Conservation (phyloP, 768 basidiomycete species). For the Mrakia blollopis region DNA sequence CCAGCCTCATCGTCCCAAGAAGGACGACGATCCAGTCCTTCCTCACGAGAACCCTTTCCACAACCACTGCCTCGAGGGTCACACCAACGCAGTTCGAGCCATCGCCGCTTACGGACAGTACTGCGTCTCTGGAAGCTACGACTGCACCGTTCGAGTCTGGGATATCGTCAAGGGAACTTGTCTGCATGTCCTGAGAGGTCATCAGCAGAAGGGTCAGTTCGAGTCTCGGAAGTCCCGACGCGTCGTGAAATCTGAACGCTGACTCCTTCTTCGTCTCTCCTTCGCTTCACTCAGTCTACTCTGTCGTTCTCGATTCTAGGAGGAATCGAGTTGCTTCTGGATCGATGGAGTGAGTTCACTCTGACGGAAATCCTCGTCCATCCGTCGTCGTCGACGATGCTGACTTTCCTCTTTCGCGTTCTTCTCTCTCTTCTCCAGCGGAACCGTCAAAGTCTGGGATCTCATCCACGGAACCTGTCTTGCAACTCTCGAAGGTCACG, state of each 20-base stretch:
- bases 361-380: no score
- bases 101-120: slow-evolving; percentile 85
- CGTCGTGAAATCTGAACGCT: neutral
- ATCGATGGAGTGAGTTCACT: slow-evolving; percentile 66
- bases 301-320: slow-evolving; percentile 79
- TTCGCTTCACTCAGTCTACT: slow-evolving; percentile 63
- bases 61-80: slow-evolving; percentile 73
- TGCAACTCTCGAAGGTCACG: slow-evolving; percentile 80
- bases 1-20: neutral
- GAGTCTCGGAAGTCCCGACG: neutral
- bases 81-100: slow-evolving; percentile 85
- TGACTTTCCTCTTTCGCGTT: neutral
- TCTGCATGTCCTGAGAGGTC: slow-evolving; percentile 74
- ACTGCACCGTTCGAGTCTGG: slow-evolving; percentile 92
- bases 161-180: slow-evolving; percentile 78
- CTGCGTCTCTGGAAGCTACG: slow-evolving; percentile 92
- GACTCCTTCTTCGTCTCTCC: neutral
- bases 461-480: slow-evolving; percentile 72
- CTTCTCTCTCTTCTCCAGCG: slow-evolving; percentile 40
- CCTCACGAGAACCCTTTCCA: slow-evolving; percentile 78
- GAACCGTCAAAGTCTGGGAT: slow-evolving; percentile 93
- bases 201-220: slow-evolving; percentile 78
- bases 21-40: slow-evolving; percentile 25
- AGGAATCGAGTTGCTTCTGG: slow-evolving; percentile 92
- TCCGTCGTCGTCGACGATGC: neutral